phyloP scores from a whole-genome alignment of 257 asterid genomes.

The Scutellaria barbata region DNA sequence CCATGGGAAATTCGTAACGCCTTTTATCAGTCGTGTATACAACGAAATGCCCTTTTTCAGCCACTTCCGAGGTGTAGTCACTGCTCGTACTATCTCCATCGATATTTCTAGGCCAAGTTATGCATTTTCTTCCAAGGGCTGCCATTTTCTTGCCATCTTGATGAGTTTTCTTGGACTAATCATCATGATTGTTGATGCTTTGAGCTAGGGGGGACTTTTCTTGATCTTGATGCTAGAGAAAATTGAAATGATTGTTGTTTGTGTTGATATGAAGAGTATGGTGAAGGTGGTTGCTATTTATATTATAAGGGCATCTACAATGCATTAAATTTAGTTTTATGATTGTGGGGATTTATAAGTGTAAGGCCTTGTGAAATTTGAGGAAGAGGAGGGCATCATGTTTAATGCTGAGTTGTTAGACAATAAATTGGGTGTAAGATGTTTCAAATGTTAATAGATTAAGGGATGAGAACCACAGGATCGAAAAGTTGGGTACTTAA shows the following conservation, averaged over 20 bases:
- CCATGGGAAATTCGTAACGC: conserved; percentile 34
- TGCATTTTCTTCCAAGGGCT: conserved; percentile 35
- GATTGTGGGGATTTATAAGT: not conserved
- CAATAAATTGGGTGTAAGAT: not conserved
- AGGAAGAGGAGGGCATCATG: not conserved
- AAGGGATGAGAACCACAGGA: not conserved
- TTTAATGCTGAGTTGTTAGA: conserved; percentile 21
- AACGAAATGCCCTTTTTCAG: conserved; percentile 40
- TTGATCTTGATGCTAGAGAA: conserved; percentile 1
- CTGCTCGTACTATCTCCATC: not conserved
- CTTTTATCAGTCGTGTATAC: conserved; percentile 37
- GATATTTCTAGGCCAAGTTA: not conserved
- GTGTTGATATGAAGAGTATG: not conserved
- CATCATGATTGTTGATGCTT: conserved; percentile 19
- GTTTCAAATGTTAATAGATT: not conserved
- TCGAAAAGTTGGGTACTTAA: not conserved
- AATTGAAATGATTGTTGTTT: conserved; percentile 9
- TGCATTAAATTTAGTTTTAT: not conserved
- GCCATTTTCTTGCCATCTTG: conserved; percentile 45
- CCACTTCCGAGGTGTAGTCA: not conserved
- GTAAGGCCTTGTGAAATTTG: conserved; percentile 17
- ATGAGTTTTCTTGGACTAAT: conserved; percentile 41
- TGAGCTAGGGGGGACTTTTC: not conserved
- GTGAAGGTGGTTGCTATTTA: conserved; percentile 2
- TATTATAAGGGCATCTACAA: not conserved